phyloP scores from a whole-genome alignment of 2,329 filamentous ascomycete genomes.

The Aureobasidium sp. region DNA sequence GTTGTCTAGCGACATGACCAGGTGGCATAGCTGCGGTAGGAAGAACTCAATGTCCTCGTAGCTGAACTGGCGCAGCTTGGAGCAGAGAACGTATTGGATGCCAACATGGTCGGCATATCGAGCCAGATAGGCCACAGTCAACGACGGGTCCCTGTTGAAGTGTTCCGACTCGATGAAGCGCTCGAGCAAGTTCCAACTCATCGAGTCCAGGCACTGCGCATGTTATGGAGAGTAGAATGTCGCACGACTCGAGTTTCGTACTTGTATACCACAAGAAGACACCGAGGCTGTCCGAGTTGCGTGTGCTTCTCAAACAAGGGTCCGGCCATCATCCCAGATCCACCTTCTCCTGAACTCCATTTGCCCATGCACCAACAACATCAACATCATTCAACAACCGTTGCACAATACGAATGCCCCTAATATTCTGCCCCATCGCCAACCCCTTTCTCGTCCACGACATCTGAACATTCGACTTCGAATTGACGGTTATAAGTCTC shows the following conservation, averaged over 20 bases:
- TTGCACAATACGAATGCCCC: background rate
- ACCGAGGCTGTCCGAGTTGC: background rate
- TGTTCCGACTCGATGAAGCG: conserved; percentile 89
- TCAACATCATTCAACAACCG: background rate
- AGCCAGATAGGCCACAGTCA: conserved; percentile 80
- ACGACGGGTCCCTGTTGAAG: conserved; percentile 84
- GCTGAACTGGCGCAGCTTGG: conserved; percentile 79
- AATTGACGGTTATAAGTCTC: background rate
- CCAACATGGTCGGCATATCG: conserved; percentile 85
- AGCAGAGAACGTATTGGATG: conserved; percentile 82
- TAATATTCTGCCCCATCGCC: background rate
- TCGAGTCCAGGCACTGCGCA: conserved; percentile 23
- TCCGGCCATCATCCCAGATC: background rate
- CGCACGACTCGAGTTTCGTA: background rate
- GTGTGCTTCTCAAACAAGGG: background rate
- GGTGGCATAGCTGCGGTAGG: conserved; percentile 74
- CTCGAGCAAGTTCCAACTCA: conserved; percentile 75
- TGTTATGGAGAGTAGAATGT: background rate
- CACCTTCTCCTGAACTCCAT: conserved; percentile 1
- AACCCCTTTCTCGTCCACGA: background rate
- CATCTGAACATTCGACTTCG: background rate
- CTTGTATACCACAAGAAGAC: background rate
- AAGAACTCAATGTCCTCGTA: conserved; percentile 93
- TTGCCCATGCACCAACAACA: background rate
- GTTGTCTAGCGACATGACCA: conserved; percentile 81